Base-by-base conservation (phyloP, 805 yeast genomes). In the Diddensiella caesifluorescens region DNA sequence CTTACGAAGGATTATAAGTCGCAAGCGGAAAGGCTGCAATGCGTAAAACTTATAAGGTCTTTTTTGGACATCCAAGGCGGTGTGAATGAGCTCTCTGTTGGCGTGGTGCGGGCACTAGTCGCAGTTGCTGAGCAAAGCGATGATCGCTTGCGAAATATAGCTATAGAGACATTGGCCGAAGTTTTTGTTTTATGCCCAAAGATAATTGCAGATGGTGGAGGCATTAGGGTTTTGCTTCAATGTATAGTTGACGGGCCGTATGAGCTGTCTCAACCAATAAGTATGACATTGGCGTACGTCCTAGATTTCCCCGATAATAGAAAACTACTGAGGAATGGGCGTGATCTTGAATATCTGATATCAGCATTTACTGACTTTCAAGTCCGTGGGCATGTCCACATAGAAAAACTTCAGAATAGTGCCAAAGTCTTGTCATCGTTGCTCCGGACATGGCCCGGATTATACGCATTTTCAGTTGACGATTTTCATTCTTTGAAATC, bases 391-490 rank as follows among this genome's bases (percentile, higher is more conserved):
- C 74, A 74, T 39, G 57, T 70, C 22, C 71, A 71, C 44, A 61
- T 68, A 22, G 80, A 76, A 28, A 75, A 71, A 49, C 63, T 87
- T 22, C 82, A 80, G 44, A 73, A 71, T 45, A 66, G 77, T 10
- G 75, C 88, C 0, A 69, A 74, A 32, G 67, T 86, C 5, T 59
- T 90, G 2, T 64, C 83, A 0, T 58, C 73, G 3, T 63, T 85
- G 19, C 61, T 90, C 37, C 83, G 85, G 47, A 71, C 78, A 25
- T 81, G 90, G 77, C 70, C 83, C 9, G 99, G 98, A 0, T 54
- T 88, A 7, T 70, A 80, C 46, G 74, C 81, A 12, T 74, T 80
- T 51, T 71, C 83, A 1, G 68, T 73, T 42, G 67, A 79, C 49
- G 63, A 77, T 45, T 80, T 76, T 47, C 64, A 66, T 42, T 71